These are phyloP conservation scores for Dispira simplex DNA, from an alignment of 192 early-diverging fungal genomes.

Conservation along the genomic window DNA sequence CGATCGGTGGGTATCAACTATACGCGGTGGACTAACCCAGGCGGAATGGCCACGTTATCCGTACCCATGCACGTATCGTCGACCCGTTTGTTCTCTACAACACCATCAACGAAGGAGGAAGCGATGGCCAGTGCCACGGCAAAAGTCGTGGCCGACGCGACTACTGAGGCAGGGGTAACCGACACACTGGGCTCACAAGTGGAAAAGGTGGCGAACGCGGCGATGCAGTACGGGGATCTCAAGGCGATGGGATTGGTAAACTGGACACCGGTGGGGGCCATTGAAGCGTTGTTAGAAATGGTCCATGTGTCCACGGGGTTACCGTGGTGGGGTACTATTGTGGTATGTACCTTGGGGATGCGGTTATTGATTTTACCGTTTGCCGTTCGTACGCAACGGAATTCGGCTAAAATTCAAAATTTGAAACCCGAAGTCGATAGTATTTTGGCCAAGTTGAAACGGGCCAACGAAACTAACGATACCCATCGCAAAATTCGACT, in stretches of 20 bases:
- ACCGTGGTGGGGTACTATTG: slow-evolving; percentile 93
- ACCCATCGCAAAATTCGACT: slow-evolving; percentile 25
- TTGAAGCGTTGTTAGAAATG: slow-evolving; percentile 60
- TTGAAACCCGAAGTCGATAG: slow-evolving; percentile 54
- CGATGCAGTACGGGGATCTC: slow-evolving; percentile 73
- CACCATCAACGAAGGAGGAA: not conserved
- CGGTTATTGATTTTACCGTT: slow-evolving; percentile 59
- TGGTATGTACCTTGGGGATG: slow-evolving; percentile 41
- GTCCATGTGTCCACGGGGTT: slow-evolving; percentile 67
- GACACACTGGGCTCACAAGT: not conserved
- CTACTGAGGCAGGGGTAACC: not conserved
- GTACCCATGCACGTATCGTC: too few species aligned
- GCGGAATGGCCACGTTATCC: too few species aligned
- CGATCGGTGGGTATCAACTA: too few species aligned
- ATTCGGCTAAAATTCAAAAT: slow-evolving; percentile 47
- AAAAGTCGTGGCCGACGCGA: not conserved
- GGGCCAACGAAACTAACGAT: slow-evolving; percentile 42
- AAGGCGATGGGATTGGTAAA: slow-evolving; percentile 63
- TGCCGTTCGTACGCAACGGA: slow-evolving; percentile 51
- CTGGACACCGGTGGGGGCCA: slow-evolving; percentile 49
- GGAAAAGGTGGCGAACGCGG: slow-evolving; percentile 27
- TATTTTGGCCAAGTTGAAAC: slow-evolving; percentile 45
- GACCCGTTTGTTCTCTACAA: not conserved
- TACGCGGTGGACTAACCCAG: too few species aligned
- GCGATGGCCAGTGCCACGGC: not conserved